These are phyloP conservation scores for Persicaria maculosa DNA, from an alignment of 148 eudicot species.

Conservation along the genomic window DNA sequence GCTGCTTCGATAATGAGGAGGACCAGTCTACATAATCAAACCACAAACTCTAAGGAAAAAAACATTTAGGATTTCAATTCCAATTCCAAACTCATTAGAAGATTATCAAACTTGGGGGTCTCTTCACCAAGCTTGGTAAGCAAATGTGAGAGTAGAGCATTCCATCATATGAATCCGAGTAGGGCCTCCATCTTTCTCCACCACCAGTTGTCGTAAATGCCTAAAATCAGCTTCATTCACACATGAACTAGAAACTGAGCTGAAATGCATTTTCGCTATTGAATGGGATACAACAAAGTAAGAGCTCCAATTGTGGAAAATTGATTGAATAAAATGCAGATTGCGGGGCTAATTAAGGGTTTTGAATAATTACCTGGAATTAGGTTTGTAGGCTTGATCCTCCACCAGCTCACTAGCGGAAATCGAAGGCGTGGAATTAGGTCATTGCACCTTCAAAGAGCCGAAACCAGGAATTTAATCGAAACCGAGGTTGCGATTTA, in stretches of 20 bases:
- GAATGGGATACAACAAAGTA: background rate
- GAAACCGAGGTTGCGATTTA: background rate
- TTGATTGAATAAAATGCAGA: background rate
- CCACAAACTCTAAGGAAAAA: background rate
- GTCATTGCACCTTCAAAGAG: background rate
- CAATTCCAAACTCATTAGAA: background rate
- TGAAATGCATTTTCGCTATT: conserved; percentile 35
- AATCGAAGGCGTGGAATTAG: background rate
- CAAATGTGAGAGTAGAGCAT: conserved; percentile 59
- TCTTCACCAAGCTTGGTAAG: conserved; percentile 91
- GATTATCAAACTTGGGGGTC: conserved; percentile 58
- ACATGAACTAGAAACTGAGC: conserved; percentile 24
- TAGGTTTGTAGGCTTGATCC: background rate
- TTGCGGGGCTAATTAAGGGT: background rate
- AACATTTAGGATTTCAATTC: conserved; percentile 48
- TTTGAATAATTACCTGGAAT: conserved; percentile 1
- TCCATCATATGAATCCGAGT: conserved; percentile 94
- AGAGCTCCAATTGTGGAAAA: background rate
- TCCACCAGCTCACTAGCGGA: background rate
- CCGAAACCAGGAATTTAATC: conserved; percentile 4
- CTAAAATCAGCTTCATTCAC: conserved; percentile 53
- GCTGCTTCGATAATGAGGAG: conserved; percentile 31
- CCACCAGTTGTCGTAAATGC: conserved; percentile 59
- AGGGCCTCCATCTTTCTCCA: conserved; percentile 84
- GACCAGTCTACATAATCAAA: conserved; percentile 7